phyloP scores from a whole-genome alignment of 352 stramenopile species.

The Phytopythium chamaehyphon region DNA sequence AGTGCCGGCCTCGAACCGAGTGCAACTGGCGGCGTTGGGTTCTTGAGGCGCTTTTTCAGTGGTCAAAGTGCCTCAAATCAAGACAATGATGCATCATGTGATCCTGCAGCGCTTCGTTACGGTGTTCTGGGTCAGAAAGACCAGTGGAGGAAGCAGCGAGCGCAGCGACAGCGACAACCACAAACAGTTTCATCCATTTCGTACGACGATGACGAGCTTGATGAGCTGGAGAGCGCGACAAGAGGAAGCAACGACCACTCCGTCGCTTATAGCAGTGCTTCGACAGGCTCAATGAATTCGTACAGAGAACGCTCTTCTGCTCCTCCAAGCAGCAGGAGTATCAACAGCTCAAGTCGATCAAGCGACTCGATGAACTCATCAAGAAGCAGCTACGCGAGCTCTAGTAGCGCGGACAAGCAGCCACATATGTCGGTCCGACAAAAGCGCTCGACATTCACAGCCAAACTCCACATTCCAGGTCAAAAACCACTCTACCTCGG shows the following conservation, averaged over 20 bases:
- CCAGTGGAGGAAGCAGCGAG: conserved; percentile 46
- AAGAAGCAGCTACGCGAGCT: conserved; percentile 4
- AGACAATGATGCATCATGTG: conserved; percentile 13
- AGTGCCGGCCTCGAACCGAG: conserved; percentile 8
- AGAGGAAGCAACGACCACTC: background rate
- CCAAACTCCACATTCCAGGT: conserved; percentile 49
- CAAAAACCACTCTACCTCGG: conserved; percentile 71
- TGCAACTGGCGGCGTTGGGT: background rate
- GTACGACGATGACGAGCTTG: conserved; percentile 13
- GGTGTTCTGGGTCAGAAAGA: conserved; percentile 61
- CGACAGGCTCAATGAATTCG: background rate
- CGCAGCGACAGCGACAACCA: conserved; percentile 24
- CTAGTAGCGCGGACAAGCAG: conserved; percentile 12
- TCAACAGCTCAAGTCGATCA: background rate
- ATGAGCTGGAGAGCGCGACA: conserved; percentile 3
- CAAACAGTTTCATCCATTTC: conserved; percentile 42
- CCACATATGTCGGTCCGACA: conserved; percentile 51
- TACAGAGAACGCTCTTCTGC: conserved; percentile 11
- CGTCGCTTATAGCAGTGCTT: background rate
- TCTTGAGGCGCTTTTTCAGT: conserved; percentile 19
- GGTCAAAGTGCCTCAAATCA: conserved; percentile 29
- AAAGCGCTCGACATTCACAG: conserved; percentile 54
- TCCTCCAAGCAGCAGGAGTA: background rate
- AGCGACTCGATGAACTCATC: background rate
- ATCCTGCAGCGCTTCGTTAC: conserved; percentile 27